Evolutionary conservation across 306 rosid genomes (phyloP), one percentile per base, ranked within the genome.

Genomic region (Cicer pinnatifidum): DNA sequence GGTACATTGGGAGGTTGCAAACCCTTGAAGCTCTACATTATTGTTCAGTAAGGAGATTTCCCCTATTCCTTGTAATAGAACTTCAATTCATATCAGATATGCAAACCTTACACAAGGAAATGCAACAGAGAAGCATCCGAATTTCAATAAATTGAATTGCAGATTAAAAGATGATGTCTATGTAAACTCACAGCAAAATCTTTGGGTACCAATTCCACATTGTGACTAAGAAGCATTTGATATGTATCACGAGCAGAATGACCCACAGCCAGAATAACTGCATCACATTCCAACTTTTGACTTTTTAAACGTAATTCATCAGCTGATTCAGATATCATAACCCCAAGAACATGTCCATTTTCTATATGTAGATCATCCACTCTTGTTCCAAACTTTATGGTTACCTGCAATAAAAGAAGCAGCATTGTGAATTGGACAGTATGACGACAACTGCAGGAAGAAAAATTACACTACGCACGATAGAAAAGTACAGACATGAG

Each of bases 191-290:
- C 98, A 50, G 98, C 48, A 86, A 94, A 91, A 82, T 91, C 97
- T 80, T 89, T 94, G 8, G 95, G 95, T 51, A 83, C 75, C 89
- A 94, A 81, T 69, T 81, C 87, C 76, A 94, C 75, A 62, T 89
- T 81, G 84, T 91, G 97, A 78, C 91, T 85, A 82, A 84, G 81
- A 85, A 94, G 97, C 85, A 86, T 85, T 78, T 88, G 89, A 83
- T 94, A 94, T 16, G 78, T 68, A 82, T 94, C 97, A 46, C 98
- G 95, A 37, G 98, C 98, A 82, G 97, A 94, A 91, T 94, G 98
- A 66, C 98, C 98, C 72, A 94, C 96, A 28, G 97, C 98, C 80
- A 94, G 85, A 84, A 94, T 82, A 75, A 89, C 87, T 69, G 95
- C 95, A 87, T 94, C 96, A 67, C 23, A 89, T 78, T 74, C 86